Conservation (phyloP, 331 rosid genomes). For the Quercus lobata region DNA sequence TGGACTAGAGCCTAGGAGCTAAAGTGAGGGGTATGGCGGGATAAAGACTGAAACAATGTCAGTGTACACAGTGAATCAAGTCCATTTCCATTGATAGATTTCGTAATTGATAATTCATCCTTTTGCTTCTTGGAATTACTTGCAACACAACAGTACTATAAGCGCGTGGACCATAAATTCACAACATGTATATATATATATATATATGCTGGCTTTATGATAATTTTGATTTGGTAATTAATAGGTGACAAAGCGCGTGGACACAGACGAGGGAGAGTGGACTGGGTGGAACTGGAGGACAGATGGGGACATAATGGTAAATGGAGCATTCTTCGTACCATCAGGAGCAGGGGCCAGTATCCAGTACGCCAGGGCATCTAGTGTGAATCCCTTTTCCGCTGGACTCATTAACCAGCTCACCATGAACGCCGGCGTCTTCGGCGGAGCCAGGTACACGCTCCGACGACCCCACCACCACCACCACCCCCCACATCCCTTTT, state of each 20-base stretch:
- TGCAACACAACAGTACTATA: too few relatives aligned
- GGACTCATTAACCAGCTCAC: constrained; percentile 78
- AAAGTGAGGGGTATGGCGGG: too few relatives aligned
- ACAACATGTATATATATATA: too few relatives aligned
- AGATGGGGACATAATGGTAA: constrained; percentile 86
- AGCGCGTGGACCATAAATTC: too few relatives aligned
- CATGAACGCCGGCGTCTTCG: constrained; percentile 79
- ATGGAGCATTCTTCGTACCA: constrained; percentile 95
- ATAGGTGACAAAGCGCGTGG: constrained; percentile 98
- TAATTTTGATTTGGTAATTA: not conserved
- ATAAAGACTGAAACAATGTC: too few relatives aligned
- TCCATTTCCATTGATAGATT: too few relatives aligned
- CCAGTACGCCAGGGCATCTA: constrained; percentile 66
- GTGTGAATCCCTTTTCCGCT: constrained; percentile 73
- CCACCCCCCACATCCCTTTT: not conserved
- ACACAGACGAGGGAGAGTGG: constrained; percentile 70
- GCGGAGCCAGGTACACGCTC: constrained; percentile 64
- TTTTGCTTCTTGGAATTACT: too few relatives aligned
- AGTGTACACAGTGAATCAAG: too few relatives aligned
- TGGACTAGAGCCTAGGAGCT: too few relatives aligned
- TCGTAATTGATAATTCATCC: too few relatives aligned
- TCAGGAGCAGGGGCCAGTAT: constrained; percentile 56
- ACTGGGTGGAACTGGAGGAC: constrained; percentile 91
- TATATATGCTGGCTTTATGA: not conserved
- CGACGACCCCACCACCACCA: not conserved